Base-by-base conservation (phyloP, 2,329 filamentous ascomycete genomes). In the Botryosphaeria agaves region DNA sequence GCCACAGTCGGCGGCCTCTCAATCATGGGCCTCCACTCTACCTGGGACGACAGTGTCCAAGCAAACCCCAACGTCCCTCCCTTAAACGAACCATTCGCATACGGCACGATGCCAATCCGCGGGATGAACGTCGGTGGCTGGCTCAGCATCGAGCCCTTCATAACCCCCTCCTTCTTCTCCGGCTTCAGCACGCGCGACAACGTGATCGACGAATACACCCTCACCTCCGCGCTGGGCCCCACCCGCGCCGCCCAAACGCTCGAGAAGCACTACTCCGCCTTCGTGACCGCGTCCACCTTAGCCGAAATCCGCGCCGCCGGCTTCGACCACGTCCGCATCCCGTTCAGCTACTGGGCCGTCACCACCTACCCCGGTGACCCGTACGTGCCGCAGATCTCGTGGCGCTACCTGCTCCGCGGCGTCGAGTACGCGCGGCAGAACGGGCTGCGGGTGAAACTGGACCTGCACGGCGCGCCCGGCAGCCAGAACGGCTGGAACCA, bases 401-500 rank as follows among this genome's bases (percentile, higher is more conserved):
- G 87, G 87, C 70, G 89, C 8, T 98, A 98, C 47, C 72, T 98
- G 2, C 68, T 98, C 7, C 76, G 89, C 11, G 82, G 68, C 7
- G 93, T 98, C 40, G 89, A 98, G 52, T 98, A 82, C 68, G 82
- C 80, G 26, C 77, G 89, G 16, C 85, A 91, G 47, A 79, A 94
- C 50, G 89, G 89, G 0, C 61, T 98, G 4, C 77, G 89, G 2
- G 73, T 98, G 24, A 95, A 95, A 38, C 70, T 98, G 3, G 89
- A 98, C 51, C 59, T 94, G 4, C 89, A 98, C 55, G 84, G 69
- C n/a, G 62, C 89, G 0, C 87, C 87, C 0, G 89, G 89, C 0
- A 87, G 79, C 36, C 89, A 95, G 48, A 98, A 98, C 45, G 89
- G 89, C 2, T 95, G 87, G 87, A 94, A 94, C 44, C 89, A 98